Conservation (phyloP, 805 yeast genomes). For the Sungouiella blattae region DNA sequence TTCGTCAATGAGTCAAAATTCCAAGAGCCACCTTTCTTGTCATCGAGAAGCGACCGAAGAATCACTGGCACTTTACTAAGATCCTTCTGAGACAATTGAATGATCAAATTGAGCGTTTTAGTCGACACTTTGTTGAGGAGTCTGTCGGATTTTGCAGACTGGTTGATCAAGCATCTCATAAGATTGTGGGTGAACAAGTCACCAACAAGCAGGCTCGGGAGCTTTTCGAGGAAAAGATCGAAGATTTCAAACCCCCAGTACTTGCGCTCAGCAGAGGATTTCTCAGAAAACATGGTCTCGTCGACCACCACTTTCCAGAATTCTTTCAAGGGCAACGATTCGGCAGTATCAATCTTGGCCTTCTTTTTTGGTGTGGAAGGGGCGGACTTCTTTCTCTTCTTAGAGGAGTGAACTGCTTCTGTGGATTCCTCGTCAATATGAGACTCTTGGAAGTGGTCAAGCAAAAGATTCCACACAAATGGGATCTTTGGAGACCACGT, state of each 20-base stretch:
- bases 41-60: conserved; percentile 24
- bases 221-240: conserved; percentile 36
- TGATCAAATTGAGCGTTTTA: conserved; percentile 43
- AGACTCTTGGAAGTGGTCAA: conserved; percentile 38
- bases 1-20: conserved; percentile 77
- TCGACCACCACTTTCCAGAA: conserved; percentile 83
- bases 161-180: conserved; percentile 71
- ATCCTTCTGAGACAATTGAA: conserved; percentile 32
- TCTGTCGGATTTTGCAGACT: conserved; percentile 63
- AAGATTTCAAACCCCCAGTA: conserved; percentile 82
- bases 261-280: conserved; percentile 82
- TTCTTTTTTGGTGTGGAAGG: conserved; percentile 18
- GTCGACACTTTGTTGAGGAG: conserved; percentile 65
- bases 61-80: conserved; percentile 37
- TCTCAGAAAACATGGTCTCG: conserved; percentile 70
- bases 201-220: conserved; percentile 17
- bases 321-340: conserved; percentile 40
- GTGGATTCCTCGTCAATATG: conserved; percentile 16
- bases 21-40: conserved; percentile 48
- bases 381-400: conserved; percentile 23
- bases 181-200: conserved; percentile 59
- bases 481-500: conserved; percentile 75
- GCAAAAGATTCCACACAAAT: conserved; percentile 67
- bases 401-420: conserved; percentile 16
- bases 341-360: conserved; percentile 16